Conservation (phyloP, 1,284 basidiomycete genomes). For the Gymnopus androsaceus region DNA sequence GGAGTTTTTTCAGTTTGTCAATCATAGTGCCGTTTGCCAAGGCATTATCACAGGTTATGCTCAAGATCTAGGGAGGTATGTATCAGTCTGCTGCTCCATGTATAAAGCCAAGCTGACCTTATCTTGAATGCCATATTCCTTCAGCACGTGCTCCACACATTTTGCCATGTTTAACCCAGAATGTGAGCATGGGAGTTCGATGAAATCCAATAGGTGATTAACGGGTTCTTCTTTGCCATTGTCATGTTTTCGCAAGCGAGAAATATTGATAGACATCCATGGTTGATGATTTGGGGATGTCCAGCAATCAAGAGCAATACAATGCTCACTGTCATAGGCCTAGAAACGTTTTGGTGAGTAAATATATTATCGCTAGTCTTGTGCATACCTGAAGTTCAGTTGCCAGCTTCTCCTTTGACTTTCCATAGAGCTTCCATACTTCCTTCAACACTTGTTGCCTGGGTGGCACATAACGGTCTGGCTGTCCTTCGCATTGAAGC, state of each 20-base stretch:
- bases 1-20: conserved; percentile 31
- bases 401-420: not conserved
- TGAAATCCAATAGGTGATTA: not conserved
- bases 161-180: conserved; percentile 22
- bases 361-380: not conserved
- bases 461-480: not conserved
- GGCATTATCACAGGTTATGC: too few relatives aligned
- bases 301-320: not conserved
- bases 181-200: conserved; percentile 16
- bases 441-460: not conserved
- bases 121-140: conserved; percentile 25
- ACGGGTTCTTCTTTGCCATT: not conserved
- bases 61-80: conserved; percentile 27
- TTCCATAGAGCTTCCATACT: not conserved
- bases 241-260: not conserved
- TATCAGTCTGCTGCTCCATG: conserved; percentile 21
- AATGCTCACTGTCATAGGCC: not conserved
- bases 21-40: conserved; percentile 34
- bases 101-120: conserved; percentile 28
- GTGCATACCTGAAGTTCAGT: not conserved
- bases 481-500: not conserved
- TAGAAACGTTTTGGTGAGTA: not conserved
- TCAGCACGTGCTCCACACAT: conserved; percentile 23
- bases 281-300: not conserved
- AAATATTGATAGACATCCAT: not conserved